phyloP scores from a whole-genome alignment of 805 yeast species.

The Starmera dryadoides region DNA sequence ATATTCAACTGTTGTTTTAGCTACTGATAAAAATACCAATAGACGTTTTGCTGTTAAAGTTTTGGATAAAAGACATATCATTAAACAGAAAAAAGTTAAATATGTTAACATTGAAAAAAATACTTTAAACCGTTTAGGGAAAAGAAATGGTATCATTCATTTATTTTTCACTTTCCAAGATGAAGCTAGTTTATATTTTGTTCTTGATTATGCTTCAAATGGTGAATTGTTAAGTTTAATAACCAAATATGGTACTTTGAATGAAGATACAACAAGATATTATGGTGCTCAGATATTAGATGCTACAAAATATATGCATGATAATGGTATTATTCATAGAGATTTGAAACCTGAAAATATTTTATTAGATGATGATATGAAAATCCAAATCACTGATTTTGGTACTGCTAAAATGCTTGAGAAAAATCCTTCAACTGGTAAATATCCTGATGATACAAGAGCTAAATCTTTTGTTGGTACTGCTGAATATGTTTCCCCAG shows the following conservation, averaged over 20 bases:
- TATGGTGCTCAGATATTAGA: conserved; percentile 71
- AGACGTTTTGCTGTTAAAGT: conserved; percentile 77
- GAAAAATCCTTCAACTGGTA: conserved; percentile 36
- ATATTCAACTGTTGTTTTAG: conserved; percentile 86
- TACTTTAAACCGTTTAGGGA: conserved; percentile 62
- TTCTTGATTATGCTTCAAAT: conserved; percentile 70
- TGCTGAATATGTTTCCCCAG: conserved; percentile 95
- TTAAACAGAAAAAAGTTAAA: conserved; percentile 76
- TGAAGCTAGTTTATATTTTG: conserved; percentile 63
- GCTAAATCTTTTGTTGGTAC: conserved; percentile 87
- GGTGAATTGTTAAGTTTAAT: conserved; percentile 69
- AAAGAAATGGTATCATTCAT: conserved; percentile 56
- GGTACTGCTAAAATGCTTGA: conserved; percentile 77
- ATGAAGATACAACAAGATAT: conserved; percentile 60
- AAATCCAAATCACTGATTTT: conserved; percentile 71
- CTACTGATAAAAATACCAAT: conserved; percentile 68
- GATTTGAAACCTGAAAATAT: conserved; percentile 84
- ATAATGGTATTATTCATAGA: conserved; percentile 70
- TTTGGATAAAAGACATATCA: conserved; percentile 68
- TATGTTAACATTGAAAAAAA: conserved; percentile 80
- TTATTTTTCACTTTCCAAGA: conserved; percentile 78
- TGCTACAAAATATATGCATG: conserved; percentile 66
- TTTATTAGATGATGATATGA: conserved; percentile 50
- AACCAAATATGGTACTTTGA: conserved; percentile 62
- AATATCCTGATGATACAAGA: conserved; percentile 57